Evolutionary conservation across 2,329 filamentous ascomycete species (phyloP), one percentile per base, ranked within the genome.

Genomic region (Sarocladium kiliense): DNA sequence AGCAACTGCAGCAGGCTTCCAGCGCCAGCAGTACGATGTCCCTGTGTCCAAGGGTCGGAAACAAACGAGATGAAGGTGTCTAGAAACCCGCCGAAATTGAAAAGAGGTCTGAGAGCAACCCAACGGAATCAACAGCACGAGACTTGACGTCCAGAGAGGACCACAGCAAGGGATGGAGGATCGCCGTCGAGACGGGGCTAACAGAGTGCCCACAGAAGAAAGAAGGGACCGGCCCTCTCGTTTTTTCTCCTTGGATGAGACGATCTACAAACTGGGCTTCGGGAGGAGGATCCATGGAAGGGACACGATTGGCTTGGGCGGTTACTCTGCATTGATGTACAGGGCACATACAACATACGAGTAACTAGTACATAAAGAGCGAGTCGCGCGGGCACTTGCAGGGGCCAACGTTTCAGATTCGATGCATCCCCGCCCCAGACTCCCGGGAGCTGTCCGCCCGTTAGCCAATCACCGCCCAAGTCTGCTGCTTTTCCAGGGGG

Each of bases 401-500:
- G 47, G 47, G 47, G 47, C 16, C 30, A n/a, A 32, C 47, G 47
- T 51, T 51, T 51, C 47, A 51, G 47, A 51, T 51, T 36, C 44
- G 44, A 30, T 21, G 41, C 41, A 25, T 44, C 41, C 41, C 7
- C 44, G 44, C 44, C 47, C 47, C 47, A 51, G 47, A 23, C 47
- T 36, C 11, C 47, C 27, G 47, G 47, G 27, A 51, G 47, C n/a
- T 10, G 10, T 7, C 27, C 18, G 5, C 27, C 27, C 47, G 25
- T 36, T 5, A 23, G 5, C 47, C 27, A 51, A 51, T 51, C 47
- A 36, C 12, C 34, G 27, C 26, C n/a, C 30, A 11, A 11, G 3
- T 23, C n/a, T 6, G 4, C 30, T 51, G 3, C 27, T 16, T 21
- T 51, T 16, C 47, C 12, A 39, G 19, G 47, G 47, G 44, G 44